phyloP scores from a whole-genome alignment of 2,329 filamentous ascomycete species.

The Fusarium torulosum region DNA sequence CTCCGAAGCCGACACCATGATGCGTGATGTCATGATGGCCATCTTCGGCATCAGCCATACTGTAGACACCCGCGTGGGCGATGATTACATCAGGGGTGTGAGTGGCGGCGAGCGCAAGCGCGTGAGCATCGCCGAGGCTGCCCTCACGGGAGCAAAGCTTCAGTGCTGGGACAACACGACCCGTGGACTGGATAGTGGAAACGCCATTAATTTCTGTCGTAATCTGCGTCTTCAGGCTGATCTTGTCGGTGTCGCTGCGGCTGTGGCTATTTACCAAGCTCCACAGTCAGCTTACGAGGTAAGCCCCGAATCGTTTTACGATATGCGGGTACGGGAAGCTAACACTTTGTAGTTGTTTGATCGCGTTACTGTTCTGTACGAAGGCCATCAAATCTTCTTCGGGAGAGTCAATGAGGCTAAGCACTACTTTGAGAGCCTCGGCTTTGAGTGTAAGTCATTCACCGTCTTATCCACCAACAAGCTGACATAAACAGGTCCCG shows the following conservation, averaged over 20 bases:
- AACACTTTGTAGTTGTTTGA: slow-evolving; percentile 70
- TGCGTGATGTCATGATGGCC: slow-evolving; percentile 71
- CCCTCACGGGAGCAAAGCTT: slow-evolving; percentile 44
- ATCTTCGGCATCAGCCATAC: slow-evolving; percentile 84
- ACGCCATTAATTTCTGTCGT: slow-evolving; percentile 47
- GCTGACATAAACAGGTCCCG: slow-evolving; percentile 38
- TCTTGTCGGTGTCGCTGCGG: slow-evolving; percentile 44
- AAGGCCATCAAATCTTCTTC: slow-evolving; percentile 77
- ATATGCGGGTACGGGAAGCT: background rate
- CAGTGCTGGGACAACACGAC: slow-evolving; percentile 53
- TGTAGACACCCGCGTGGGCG: slow-evolving; percentile 77
- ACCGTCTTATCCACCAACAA: accelerated
- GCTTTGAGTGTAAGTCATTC: slow-evolving; percentile 41
- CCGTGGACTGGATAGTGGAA: slow-evolving; percentile 48
- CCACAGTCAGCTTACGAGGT: slow-evolving; percentile 68
- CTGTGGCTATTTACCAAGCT: slow-evolving; percentile 69
- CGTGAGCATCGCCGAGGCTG: slow-evolving; percentile 80
- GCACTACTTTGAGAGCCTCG: slow-evolving; percentile 67
- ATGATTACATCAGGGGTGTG: slow-evolving; percentile 76
- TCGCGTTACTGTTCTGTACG: slow-evolving; percentile 75
- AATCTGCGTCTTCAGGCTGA: slow-evolving; percentile 48
- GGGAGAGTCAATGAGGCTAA: slow-evolving; percentile 69
- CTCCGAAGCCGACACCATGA: slow-evolving; percentile 39
- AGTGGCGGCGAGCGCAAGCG: slow-evolving; percentile 84
- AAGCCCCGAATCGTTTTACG: background rate